These are phyloP conservation scores for Aspergillus novoparasiticus DNA, from an alignment of 2,329 filamentous ascomycete species.

Conservation along the genomic window DNA sequence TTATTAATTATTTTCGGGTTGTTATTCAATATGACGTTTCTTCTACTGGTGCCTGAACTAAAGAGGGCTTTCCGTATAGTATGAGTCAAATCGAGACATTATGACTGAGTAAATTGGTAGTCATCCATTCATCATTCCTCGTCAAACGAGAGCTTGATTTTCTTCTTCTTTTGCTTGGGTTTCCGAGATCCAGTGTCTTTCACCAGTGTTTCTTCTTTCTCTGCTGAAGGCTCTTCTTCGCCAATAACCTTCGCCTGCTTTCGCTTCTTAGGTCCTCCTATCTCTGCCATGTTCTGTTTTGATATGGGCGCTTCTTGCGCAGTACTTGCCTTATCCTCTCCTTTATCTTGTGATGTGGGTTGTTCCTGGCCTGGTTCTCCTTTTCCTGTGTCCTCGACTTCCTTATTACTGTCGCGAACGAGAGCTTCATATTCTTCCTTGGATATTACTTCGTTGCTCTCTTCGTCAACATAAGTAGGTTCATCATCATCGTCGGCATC, in stretches of 20 bases:
- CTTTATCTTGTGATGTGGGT: slow-evolving; percentile 10
- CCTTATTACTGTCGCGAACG: slow-evolving; percentile 29
- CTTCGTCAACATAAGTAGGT: slow-evolving; percentile 48
- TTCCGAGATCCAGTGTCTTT: slow-evolving; percentile 33
- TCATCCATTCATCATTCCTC: slow-evolving; percentile 22
- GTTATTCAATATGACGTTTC: not conserved
- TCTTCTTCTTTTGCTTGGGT: slow-evolving; percentile 46
- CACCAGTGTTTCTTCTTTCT: slow-evolving; percentile 24
- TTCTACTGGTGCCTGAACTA: slow-evolving; percentile 3
- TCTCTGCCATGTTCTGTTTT: slow-evolving; percentile 43
- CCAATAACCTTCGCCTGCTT: slow-evolving; percentile 46
- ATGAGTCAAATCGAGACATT: slow-evolving; percentile 1
- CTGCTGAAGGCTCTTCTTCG: slow-evolving; percentile 29
- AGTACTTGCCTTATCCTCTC: slow-evolving; percentile 17
- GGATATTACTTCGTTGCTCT: slow-evolving; percentile 46
- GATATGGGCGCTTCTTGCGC: slow-evolving; percentile 17
- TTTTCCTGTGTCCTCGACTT: slow-evolving; percentile 17
- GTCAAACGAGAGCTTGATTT: slow-evolving; percentile 51
- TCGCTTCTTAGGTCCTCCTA: slow-evolving; percentile 45
- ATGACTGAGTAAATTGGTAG: not conserved
- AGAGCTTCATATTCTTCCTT: slow-evolving; percentile 48
- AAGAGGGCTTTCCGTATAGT: not conserved
- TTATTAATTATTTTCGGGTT: slow-evolving; percentile 8
- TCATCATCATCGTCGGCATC: slow-evolving; percentile 45
- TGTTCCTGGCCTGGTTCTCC: slow-evolving; percentile 12